Evolutionary conservation across 371 early-diverging fungal genomes (phyloP), one percentile per base, ranked within the genome.

Genomic region (Mucor saturninus): DNA sequence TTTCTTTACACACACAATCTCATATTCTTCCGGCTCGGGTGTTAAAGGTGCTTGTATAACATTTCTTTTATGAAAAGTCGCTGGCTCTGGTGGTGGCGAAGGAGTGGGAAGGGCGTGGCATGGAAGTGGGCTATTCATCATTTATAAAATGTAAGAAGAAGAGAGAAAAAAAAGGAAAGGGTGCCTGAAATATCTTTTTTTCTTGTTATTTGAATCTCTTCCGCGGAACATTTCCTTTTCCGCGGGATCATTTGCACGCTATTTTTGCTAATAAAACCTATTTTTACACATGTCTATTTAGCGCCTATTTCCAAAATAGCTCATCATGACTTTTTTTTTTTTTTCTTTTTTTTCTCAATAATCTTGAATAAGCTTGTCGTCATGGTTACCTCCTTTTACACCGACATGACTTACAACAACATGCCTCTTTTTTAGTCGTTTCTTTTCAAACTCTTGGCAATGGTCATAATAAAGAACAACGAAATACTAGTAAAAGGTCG

Each of bases 41-140:
- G 48, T 48, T 13, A 59, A 46, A 29, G 59, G 59, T 28, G 37
- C 49, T 45, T 40, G 37, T 29, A 53, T 52, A 40, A 38, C 21
- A 21, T 26, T 15, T 5, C 46, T 13, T 29, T 59, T 39, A 6
- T 48, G 37, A 13, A 21, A 31, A 11, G 9, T 39, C 10, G 45
- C 49, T 35, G 58, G 49, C 15, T 65, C 65, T 11, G 68, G 68
- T 43, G 68, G 62, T 8, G 68, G 59, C 15, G 68, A 56, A 3
- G 68, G 63, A 32, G 65, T 52, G 26, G 55, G 59, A 9, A 54
- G 45, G 1, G 54, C 54, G 45, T 53, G 42, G 11, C 43, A 51
- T 30, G 51, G 40, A n/a, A 54, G 35, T 21, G 21, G 52, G 32
- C 32, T 35, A 11, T 21, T 46, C 21, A 43, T 52, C 4, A 7